Percentiles rank a stretch among this genome's conserved stretches.
phyloP scores from a whole-genome alignment of 2,329 filamentous ascomycete genomes.

The Chalara sp. region DNA sequence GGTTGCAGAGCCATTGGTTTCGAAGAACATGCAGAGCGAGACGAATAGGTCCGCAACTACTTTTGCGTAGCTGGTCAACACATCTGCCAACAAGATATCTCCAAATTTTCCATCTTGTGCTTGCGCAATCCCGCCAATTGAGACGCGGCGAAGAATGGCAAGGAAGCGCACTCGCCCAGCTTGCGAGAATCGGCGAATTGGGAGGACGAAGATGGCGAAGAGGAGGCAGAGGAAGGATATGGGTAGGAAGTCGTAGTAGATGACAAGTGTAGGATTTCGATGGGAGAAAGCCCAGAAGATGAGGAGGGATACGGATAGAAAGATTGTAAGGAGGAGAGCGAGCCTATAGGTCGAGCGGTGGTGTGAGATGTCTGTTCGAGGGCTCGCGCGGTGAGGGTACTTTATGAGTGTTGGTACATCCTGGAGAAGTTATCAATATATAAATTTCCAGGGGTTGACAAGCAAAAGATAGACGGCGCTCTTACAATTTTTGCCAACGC shows the following conservation, averaged over 20 bases:
- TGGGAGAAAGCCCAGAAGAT: conserved; percentile 80
- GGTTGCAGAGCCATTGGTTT: conserved; percentile 63
- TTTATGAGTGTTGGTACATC: conserved; percentile 81
- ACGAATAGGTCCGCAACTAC: conserved; percentile 87
- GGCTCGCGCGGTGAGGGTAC: conserved; percentile 69
- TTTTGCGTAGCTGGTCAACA: conserved; percentile 89
- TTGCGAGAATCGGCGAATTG: conserved; percentile 61
- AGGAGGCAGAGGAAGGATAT: conserved; percentile 75
- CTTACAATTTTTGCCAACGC: conserved; percentile 66
- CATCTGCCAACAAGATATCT: conserved; percentile 89
- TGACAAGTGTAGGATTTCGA: conserved; percentile 61
- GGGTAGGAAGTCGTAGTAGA: conserved; percentile 78
- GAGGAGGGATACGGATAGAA: conserved; percentile 65
- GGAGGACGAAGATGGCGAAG: conserved; percentile 63
- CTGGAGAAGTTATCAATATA: conserved; percentile 29
- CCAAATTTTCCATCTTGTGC: conserved; percentile 88
- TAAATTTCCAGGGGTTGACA: conserved; percentile 1
- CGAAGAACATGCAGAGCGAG: conserved; percentile 84
- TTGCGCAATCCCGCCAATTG: conserved; percentile 79
- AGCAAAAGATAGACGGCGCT: conserved; percentile 8
- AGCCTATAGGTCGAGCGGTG: conserved; percentile 82
- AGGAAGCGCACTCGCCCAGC: conserved; percentile 71
- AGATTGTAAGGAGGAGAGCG: conserved; percentile 66
- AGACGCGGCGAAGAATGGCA: conserved; percentile 67
- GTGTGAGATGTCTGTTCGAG: conserved; percentile 61